A percentile compares a stretch with the other conserved stretches of the same genome.
Evolutionary conservation across 257 asterid genomes (phyloP).

Genomic region (Handroanthus guayacan): DNA sequence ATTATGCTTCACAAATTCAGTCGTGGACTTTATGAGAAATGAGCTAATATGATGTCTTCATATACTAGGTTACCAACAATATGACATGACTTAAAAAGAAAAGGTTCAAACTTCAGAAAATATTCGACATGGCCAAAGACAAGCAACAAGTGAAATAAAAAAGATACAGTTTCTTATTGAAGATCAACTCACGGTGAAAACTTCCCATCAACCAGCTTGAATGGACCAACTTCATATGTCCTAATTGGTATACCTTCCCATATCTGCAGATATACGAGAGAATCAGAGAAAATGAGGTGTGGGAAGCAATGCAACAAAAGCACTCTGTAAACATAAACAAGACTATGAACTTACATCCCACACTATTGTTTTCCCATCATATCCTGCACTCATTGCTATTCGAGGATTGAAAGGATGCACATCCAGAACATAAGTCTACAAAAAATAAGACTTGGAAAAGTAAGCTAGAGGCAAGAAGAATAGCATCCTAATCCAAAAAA

Average conservation of each 20-base stretch:
- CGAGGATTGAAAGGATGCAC: conserved; percentile 99
- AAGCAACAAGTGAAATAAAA: conserved; percentile 24
- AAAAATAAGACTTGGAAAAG: conserved; percentile 30
- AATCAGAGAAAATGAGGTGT: conserved; percentile 13
- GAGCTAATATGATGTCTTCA: conserved; percentile 4
- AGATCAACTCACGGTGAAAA: conserved; percentile 91
- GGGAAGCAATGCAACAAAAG: conserved; percentile 33
- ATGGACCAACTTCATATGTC: conserved; percentile 80
- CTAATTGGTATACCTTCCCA: conserved; percentile 97
- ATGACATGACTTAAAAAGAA: not conserved
- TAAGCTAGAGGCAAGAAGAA: conserved; percentile 7
- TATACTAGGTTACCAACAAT: not conserved
- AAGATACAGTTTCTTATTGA: conserved; percentile 2
- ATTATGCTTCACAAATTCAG: conserved; percentile 3
- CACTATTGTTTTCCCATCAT: conserved; percentile 95
- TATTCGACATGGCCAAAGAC: not conserved
- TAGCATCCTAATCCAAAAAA: not conserved
- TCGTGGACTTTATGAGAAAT: conserved; percentile 3
- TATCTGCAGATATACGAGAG: conserved; percentile 57
- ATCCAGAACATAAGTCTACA: conserved; percentile 91
- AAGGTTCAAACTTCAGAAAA: conserved; percentile 9
- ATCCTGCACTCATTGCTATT: conserved; percentile 99
- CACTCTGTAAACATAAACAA: conserved; percentile 27
- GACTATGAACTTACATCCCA: conserved; percentile 88
- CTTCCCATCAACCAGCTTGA: conserved; percentile 94